phyloP scores from a whole-genome alignment of 768 basidiomycete species.

The Termitomyces sp. region DNA sequence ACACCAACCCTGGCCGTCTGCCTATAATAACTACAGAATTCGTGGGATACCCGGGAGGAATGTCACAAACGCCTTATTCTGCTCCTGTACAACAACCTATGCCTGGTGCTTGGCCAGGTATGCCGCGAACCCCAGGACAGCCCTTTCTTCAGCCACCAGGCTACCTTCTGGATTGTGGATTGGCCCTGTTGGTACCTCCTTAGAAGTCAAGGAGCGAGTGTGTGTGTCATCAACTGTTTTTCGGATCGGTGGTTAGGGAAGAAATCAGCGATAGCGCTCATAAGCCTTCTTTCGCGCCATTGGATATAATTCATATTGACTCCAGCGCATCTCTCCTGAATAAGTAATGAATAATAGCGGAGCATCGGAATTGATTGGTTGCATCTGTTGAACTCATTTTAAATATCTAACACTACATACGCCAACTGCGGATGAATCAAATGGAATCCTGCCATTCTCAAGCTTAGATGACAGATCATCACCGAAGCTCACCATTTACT shows the following conservation, averaged over 20 bases:
- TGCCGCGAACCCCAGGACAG: neutral
- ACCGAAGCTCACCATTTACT: constrained; percentile 27
- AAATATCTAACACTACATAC: neutral
- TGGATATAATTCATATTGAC: neutral
- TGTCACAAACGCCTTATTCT: constrained; percentile 2
- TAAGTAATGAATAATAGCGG: neutral
- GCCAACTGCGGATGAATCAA: no score
- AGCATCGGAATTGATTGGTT: neutral
- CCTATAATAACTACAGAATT: neutral
- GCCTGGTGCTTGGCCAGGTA: neutral
- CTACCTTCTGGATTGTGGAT: no score
- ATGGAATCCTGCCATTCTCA: neutral
- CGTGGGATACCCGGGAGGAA: neutral
- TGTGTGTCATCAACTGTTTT: no score
- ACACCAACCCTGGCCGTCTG: neutral
- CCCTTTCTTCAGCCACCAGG: neutral
- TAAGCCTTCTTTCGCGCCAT: neutral
- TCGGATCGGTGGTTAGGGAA: neutral
- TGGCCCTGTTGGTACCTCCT: no score
- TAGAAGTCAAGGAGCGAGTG: no score
- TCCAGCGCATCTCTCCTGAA: no score
- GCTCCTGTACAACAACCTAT: constrained; percentile 1
- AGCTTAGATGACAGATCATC: neutral
- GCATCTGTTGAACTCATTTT: no score
- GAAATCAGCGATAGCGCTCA: neutral